Base-by-base conservation (phyloP, 495 filamentous ascomycete genomes). In the Annulohypoxylon moriforme region DNA sequence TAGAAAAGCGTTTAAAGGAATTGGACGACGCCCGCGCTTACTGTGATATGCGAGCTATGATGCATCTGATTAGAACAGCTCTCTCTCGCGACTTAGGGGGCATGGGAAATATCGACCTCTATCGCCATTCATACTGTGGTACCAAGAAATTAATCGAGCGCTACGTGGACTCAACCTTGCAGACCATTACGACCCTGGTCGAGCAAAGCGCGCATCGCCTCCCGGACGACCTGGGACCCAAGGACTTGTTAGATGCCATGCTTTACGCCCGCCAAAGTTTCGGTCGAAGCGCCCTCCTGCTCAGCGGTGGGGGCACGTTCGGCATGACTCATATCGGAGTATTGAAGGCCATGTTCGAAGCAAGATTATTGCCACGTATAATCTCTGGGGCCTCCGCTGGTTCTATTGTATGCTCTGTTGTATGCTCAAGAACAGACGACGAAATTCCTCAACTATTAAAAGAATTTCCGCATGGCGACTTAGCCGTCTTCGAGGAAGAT, bases 241-340 rank as follows among this genome's bases (percentile, higher is more conserved):
- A 88, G 60, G 88, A 91, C 67, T 86, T 97, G 25, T 61, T 81
- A 9, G 91, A 94, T 61, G 87, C 89, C 67, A 82, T 98, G 68
- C 79, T 97, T 16, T 89, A 88, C 46, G 89, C 94, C 4, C 85
- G 93, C 59, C 93, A 97, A 78, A 92, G 93, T 8, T 98, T 94
- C 78, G 95, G 95, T 10, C 86, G 94, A 57, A 97, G 91, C 68
- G 95, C 94, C 0, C 80, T 98, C 61, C 83, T 97, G 1, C 85
- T 98, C 18, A 97, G 94, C 13, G 95, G 95, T 14, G 95, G 95
- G 8, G 95, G 91, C 0, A 98, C 94, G 0, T 95, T 97, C 78
- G 95, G 95, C 25, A 97, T 98, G 95, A 92, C 92, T 52, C 95
- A 98, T 78, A 91, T 98, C 67, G 95, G 95, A 1, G 94, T 98